These are phyloP conservation scores for Penicillium subrubescens DNA, from an alignment of 495 filamentous ascomycete species.

Conservation along the genomic window DNA sequence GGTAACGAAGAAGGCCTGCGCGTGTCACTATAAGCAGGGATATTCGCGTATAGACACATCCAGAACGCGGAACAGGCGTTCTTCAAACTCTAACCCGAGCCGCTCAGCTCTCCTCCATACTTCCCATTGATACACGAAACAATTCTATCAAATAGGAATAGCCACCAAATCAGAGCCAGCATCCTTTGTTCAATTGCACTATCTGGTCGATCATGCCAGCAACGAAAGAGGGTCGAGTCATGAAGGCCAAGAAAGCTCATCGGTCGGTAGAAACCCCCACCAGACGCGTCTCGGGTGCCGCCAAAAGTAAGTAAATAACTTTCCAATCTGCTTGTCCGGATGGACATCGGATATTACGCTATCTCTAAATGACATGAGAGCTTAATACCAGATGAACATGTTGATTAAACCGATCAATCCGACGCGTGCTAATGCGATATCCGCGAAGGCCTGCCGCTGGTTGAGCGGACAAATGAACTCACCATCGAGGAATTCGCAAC, in stretches of 20 bases:
- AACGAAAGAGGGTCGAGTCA: slow-evolving; percentile 29
- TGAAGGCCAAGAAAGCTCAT: slow-evolving; percentile 21
- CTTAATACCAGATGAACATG: neutral
- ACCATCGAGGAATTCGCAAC: slow-evolving; percentile 36
- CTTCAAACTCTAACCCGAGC: neutral
- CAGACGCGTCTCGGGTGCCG: slow-evolving; percentile 16
- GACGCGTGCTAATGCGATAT: slow-evolving; percentile 7
- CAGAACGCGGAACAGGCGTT: neutral
- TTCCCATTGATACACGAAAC: neutral
- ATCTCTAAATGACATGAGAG: no score
- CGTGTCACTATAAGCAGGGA: neutral
- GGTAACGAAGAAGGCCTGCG: no score
- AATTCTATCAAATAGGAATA: no score
- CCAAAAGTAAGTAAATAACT: slow-evolving; percentile 20
- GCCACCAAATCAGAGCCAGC: no score
- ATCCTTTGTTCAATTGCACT: neutral
- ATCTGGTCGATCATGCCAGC: slow-evolving; percentile 19
- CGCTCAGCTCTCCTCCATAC: neutral
- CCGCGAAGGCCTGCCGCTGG: slow-evolving; percentile 31
- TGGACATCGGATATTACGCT: neutral
- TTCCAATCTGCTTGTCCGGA: neutral
- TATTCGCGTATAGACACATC: neutral
- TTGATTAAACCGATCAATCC: neutral
- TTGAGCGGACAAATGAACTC: slow-evolving; percentile 48
- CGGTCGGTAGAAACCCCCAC: slow-evolving; percentile 3